A percentile compares a stretch with the other conserved stretches of the same genome.
phyloP scores from a whole-genome alignment of 768 basidiomycete genomes.

The Boletus subcaerulescens region DNA sequence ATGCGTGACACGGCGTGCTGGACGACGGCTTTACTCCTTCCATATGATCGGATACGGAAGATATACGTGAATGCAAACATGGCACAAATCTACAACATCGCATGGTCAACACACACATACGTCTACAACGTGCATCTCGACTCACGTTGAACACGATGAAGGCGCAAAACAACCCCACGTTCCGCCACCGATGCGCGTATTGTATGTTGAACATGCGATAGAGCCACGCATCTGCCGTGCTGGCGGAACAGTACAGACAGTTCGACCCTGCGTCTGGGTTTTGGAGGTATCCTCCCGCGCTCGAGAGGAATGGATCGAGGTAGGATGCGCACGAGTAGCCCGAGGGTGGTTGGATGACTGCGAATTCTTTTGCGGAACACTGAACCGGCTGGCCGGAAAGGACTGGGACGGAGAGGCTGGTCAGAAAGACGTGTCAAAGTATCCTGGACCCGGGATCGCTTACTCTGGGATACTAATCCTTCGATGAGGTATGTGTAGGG shows the following conservation, averaged over 20 bases:
- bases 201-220: slow-evolving; percentile 51
- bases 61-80: slow-evolving; percentile 55
- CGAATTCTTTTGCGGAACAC: slow-evolving; percentile 64
- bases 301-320: slow-evolving; percentile 39
- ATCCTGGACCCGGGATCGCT: slow-evolving; percentile 8
- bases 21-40: slow-evolving; percentile 3
- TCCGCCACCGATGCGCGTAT: slow-evolving; percentile 49
- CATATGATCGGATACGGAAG: slow-evolving; percentile 44
- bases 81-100: slow-evolving; percentile 36
- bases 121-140: background rate
- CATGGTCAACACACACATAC: background rate
- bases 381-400: slow-evolving; percentile 47
- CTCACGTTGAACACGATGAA: slow-evolving; percentile 45
- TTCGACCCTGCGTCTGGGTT: slow-evolving; percentile 36
- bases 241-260: slow-evolving; percentile 55
- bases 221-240: slow-evolving; percentile 55
- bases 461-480: slow-evolving; percentile 45
- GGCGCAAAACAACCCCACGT: slow-evolving; percentile 45
- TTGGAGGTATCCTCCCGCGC: slow-evolving; percentile 46
- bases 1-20: background rate
- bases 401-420: slow-evolving; percentile 21
- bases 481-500: slow-evolving; percentile 60
- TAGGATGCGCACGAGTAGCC: slow-evolving; percentile 49
- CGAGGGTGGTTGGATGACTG: slow-evolving; percentile 45
- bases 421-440: background rate